Percentiles rank a stretch among this genome's conserved stretches.
These are phyloP conservation scores for Hanseniaspora lindneri DNA, from an alignment of 805 yeast species.

Conservation along the genomic window DNA sequence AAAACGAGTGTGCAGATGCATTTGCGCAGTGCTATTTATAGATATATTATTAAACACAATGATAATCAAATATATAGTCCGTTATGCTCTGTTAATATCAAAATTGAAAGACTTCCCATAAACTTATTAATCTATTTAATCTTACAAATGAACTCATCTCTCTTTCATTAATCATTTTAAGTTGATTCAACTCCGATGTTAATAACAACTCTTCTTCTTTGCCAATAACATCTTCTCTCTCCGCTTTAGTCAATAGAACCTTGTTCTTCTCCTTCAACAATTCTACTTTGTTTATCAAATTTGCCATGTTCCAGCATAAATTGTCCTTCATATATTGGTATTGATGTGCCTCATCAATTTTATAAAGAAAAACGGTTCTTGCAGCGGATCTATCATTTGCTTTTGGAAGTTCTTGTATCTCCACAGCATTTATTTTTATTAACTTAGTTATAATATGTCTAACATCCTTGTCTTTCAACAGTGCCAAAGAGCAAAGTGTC, in stretches of 20 bases:
- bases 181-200: slow-evolving; percentile 61
- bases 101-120: slow-evolving; percentile 46
- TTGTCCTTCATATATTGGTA: slow-evolving; percentile 38
- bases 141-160: slow-evolving; percentile 47
- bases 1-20: slow-evolving; percentile 25
- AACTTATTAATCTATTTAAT: slow-evolving; percentile 41
- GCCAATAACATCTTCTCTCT: slow-evolving; percentile 82
- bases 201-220: slow-evolving; percentile 62
- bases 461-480: slow-evolving; percentile 66
- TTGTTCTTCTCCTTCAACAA: slow-evolving; percentile 46
- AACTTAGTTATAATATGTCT: slow-evolving; percentile 58
- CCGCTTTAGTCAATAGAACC: slow-evolving; percentile 63
- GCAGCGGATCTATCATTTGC: slow-evolving; percentile 85
- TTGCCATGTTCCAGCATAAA: slow-evolving; percentile 36
- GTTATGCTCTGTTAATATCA: slow-evolving; percentile 14
- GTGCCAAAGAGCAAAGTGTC: slow-evolving; percentile 56
- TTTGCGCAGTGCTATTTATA: slow-evolving; percentile 26
- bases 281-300: slow-evolving; percentile 43
- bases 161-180: slow-evolving; percentile 46
- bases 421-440: slow-evolving; percentile 58
- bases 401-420: slow-evolving; percentile 87
- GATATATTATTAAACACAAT: neutral
- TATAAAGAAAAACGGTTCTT: slow-evolving; percentile 72
- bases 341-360: slow-evolving; percentile 48
- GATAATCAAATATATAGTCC: neutral